A percentile compares a stretch with the other conserved stretches of the same genome.
Conservation (phyloP, 2,329 filamentous ascomycete genomes). For the Fusarium austroafricanum region DNA sequence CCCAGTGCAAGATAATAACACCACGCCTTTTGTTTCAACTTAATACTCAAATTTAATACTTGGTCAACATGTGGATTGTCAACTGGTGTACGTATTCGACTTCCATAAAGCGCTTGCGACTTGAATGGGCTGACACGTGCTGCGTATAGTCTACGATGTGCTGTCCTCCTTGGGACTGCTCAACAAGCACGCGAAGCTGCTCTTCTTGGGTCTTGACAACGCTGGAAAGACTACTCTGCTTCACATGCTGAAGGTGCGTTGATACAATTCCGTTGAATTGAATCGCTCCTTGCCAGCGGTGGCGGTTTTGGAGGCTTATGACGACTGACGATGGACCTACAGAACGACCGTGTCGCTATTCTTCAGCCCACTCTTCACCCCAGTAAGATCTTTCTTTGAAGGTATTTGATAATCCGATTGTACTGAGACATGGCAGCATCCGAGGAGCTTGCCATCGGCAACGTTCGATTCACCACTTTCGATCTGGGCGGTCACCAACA, state of each 20-base stretch:
- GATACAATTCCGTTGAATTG: background rate
- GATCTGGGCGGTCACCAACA: constrained; percentile 95
- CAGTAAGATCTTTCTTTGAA: constrained; percentile 66
- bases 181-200: constrained; percentile 96
- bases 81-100: constrained; percentile 83
- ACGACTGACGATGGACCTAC: constrained; percentile 42
- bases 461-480: constrained; percentile 94
- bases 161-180: constrained; percentile 87
- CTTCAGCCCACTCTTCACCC: constrained; percentile 92
- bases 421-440: constrained; percentile 68
- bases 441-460: constrained; percentile 92
- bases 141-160: constrained; percentile 79
- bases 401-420: background rate
- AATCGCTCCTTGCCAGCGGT: constrained; percentile 7
- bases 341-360: constrained; percentile 94
- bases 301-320: constrained; percentile 3
- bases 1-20: constrained; percentile 23
- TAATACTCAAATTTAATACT: constrained; percentile 40
- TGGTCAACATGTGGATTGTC: constrained; percentile 84
- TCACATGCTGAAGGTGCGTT: constrained; percentile 91
- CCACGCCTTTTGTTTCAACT: constrained; percentile 32
- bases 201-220: constrained; percentile 94
- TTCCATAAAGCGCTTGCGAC: constrained; percentile 11
- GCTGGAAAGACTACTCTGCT: constrained; percentile 93
- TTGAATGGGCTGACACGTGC: constrained; percentile 50